Evolutionary conservation across 2,329 filamentous ascomycete genomes (phyloP), one percentile per base, ranked within the genome.

Genomic region (Clarireedia monteithiana): DNA sequence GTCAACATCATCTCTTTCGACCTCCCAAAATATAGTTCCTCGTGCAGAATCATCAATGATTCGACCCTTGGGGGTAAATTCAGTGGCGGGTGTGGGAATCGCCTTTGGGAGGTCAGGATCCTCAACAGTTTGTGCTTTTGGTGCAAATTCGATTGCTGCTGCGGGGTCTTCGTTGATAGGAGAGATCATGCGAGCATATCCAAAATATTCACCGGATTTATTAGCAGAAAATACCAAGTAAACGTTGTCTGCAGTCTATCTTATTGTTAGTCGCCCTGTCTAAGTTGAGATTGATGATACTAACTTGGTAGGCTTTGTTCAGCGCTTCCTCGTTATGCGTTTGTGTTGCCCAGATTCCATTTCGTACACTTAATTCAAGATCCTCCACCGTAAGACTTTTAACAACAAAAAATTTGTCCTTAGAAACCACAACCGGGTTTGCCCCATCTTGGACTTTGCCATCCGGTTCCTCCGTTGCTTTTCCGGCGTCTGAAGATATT

Each of bases 11-110:
- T 82, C 81, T 34, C 77, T 71, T 50, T 92, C 86, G 6, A 86
- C 85, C 70, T 97, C 92, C 92, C 92, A 97, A 66, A 97, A 97
- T 42, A 96, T 96, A 0, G 91, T 96, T 0, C 92, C 92, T n/a
- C 92, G 81, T 0, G 89, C 87, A 4, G 89, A 91, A 68, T 97
- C 92, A 66, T 96, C 90, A 48, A 96, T 92, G 57, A 97, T 95
- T 54, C 85, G 84, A 24, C 92, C 92, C 65, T 81, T 86, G 0
- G 91, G 91, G 2, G 88, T 86, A 51, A 79, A 85, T 48, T 88
- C 84, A 0, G 87, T 95, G 17, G 89, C 84, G 56, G 86, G 82
- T 23, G 90, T 96, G 0, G 84, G 78, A 10, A 91, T 95, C 5
- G 89, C 88, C 66, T 89, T 87, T 2, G 91, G 85, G 5, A 89